Evolutionary conservation across 257 asterid genomes (phyloP), one percentile per base, ranked within the genome.

Genomic region (Prunella vulgaris): DNA sequence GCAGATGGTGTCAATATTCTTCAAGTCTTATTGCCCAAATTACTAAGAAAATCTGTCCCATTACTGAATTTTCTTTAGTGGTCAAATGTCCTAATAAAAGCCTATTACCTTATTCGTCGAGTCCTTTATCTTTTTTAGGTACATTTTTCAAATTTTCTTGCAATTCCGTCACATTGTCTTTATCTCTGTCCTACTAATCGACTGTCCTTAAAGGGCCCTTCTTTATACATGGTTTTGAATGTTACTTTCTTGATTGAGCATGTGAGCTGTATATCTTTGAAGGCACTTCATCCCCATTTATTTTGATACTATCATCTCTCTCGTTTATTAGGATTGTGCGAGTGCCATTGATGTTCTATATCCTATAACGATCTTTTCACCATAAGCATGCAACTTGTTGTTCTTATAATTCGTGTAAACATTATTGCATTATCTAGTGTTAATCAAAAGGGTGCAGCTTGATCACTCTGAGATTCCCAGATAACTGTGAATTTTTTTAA

Each of bases 191-290:
- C 72, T 56, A 64, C 66, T 72, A 67, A 83, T 71, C 72, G 70
- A 77, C 72, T 79, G n/a, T 77, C 73, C 77, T 67, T 61, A 70
- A 66, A 62, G 58, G 76, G 53, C 38, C 56, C 30, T 78, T 57
- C 70, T 72, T 76, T 49, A 68, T 57, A 49, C 25, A 64, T 52
- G 76, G 75, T 53, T 48, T 75, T 60, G 68, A 76, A 49, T 74
- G 5, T 61, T 25, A 64, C 61, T 70, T 64, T 42, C 77, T 75
- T 37, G 57, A 65, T 68, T 46, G 53, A 46, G 53, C 7, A 44
- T 64, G 30, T 59, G 65, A 46, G 63, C 52, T 64, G 24, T 69
- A 21, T 33, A 28, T 66, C 57, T 62, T 62, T 37, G 40, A 53
- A 66, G 75, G 64, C 75, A 61, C 60, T 57, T 32, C 53, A 49